Conservation (phyloP, 495 filamentous ascomycete genomes). For the Xylaria nigripes region DNA sequence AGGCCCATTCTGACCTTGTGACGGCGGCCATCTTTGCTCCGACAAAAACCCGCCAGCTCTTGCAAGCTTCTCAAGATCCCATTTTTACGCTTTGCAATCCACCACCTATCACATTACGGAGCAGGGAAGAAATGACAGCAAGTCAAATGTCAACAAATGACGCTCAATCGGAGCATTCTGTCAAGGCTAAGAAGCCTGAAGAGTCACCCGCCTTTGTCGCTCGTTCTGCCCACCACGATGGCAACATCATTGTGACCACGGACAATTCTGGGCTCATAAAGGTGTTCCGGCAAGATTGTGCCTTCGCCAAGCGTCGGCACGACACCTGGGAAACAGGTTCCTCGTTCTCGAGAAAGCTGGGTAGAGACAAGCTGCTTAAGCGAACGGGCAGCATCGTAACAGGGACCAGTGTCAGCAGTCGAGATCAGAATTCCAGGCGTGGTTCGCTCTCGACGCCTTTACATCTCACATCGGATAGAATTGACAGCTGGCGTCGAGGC, state of each 20-base stretch:
- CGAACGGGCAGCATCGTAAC: conserved; percentile 57
- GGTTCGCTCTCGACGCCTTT: conserved; percentile 38
- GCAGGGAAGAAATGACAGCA: conserved; percentile 53
- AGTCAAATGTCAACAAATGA: conserved; percentile 25
- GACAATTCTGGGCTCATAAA: conserved; percentile 86
- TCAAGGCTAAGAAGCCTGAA: conserved; percentile 34
- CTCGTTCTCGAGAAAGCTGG: conserved; percentile 66
- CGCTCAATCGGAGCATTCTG: conserved; percentile 29
- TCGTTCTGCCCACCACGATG: conserved; percentile 66
- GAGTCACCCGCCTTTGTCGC: conserved; percentile 58
- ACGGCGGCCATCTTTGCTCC: conserved; percentile 84
- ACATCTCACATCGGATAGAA: conserved; percentile 67
- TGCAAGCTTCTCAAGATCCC: conserved; percentile 78
- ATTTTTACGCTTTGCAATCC: conserved; percentile 96
- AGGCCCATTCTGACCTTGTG: conserved; percentile 80
- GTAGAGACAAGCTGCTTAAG: conserved; percentile 39
- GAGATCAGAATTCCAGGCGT: conserved; percentile 43
- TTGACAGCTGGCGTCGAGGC: conserved; percentile 84
- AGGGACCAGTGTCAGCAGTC: conserved; percentile 44
- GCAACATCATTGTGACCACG: conserved; percentile 88
- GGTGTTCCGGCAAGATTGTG: conserved; percentile 91
- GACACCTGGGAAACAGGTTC: conserved; percentile 65
- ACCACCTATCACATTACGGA: conserved; percentile 77
- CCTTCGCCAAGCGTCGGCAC: conserved; percentile 48
- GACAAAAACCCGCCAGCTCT: conserved; percentile 61